Evolutionary conservation across 176 grass and related monocot genomes (phyloP), one percentile per base, ranked within the genome.

Genomic region (Avena insularis): DNA sequence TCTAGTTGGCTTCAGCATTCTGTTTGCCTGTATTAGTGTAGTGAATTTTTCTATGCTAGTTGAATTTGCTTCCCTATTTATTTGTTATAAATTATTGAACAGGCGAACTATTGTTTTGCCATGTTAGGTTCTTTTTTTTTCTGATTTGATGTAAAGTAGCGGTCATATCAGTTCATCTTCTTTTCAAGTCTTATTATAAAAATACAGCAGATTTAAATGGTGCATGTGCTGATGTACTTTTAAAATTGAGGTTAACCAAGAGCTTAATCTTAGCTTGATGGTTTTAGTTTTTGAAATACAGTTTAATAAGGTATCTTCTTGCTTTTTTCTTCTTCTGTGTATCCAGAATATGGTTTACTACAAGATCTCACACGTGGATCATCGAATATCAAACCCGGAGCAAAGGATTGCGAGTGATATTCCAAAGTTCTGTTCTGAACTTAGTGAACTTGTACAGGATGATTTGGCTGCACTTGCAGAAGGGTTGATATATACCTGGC

Each of bases 311-410:
- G 45, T 63, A 49, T 82, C 3, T 82, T 78, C 14, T 15, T 54
- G 40, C 16, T 79, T 69, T 79, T 62, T 31, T 87, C 79, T 72
- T 90, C 48, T 79, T 43, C 76, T 86, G 68, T 90, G 63, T 85
- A 40, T 62, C 74, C 97, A 99, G 97, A 94, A 96, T 88, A 99
- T 99, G 97, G 97, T 93, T 80, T 99, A 96, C 88, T 99, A 99
- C 92, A 99, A 99, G 91, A 93, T 99, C 55, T 99, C 97, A 55
- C 90, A 99, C 49, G 94, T 99, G 83, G 97, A 99, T 74, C 85
- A 94, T 83, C 92, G 89, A 82, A 86, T 99, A 82, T 90, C 90
- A 82, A 99, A 93, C 72, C 97, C 97, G 3, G 97, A 99, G 68
- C 97, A 99, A 82, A 87, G 90, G 77, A 99, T 99, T 87, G 97